Evolutionary conservation across 768 basidiomycete genomes (phyloP).

Genomic region (Serpula lacrymans): DNA sequence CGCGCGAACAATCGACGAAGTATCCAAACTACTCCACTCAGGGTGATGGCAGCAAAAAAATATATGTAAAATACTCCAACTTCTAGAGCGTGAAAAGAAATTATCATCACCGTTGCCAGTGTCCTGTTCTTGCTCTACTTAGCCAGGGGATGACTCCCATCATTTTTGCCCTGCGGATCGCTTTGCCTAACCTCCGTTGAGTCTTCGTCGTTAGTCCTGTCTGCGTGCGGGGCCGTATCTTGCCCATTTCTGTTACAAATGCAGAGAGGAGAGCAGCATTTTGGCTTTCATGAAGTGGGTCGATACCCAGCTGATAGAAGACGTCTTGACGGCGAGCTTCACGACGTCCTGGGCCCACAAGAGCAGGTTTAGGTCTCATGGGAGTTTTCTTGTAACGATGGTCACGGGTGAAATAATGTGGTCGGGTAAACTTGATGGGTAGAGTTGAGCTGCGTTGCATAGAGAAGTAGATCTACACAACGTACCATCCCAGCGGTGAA

Average conservation of each 20-base stretch:
- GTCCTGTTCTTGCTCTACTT: conserved; percentile 23
- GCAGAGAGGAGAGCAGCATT: conserved; percentile 56
- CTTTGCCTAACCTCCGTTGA: conserved; percentile 78
- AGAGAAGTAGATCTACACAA: not conserved
- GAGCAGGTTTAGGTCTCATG: conserved; percentile 26
- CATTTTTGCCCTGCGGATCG: conserved; percentile 84
- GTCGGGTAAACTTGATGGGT: conserved; percentile 42
- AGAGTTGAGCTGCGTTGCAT: not conserved
- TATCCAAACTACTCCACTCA: too few relatives aligned
- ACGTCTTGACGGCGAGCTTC: conserved; percentile 59
- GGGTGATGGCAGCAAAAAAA: too few relatives aligned
- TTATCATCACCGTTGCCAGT: not conserved
- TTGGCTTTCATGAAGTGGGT: conserved; percentile 67
- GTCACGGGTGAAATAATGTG: conserved; percentile 40
- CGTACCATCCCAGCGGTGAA: conserved; percentile 21
- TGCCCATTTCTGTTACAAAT: conserved; percentile 74
- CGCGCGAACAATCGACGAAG: too few relatives aligned
- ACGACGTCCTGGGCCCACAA: conserved; percentile 53
- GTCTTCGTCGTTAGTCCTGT: conserved; percentile 75
- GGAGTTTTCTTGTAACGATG: conserved; percentile 27
- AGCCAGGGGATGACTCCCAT: conserved; percentile 79
- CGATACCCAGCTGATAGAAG: conserved; percentile 67
- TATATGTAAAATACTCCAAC: not conserved
- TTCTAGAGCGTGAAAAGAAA: not conserved
- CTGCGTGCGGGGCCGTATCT: conserved; percentile 65